Base-by-base conservation (phyloP, 345 rosid genomes). In the Chamaenerion angustifolium region DNA sequence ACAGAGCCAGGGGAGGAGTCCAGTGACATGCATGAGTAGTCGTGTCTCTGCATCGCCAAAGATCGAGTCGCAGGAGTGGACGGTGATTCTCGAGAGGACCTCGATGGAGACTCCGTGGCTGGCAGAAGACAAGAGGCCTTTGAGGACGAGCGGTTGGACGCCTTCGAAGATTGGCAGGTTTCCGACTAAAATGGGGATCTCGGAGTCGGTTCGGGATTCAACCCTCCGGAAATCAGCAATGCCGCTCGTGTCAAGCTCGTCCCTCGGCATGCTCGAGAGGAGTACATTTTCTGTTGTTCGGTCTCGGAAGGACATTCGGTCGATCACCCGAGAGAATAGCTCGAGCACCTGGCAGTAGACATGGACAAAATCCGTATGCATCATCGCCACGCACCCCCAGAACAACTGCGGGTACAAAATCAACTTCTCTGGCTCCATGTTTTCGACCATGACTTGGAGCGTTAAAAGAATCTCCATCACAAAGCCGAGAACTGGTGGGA, bases 321-420 rank as follows among this genome's bases (percentile, higher is more conserved):
- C 82, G 64, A 92, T 92, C 56, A 87, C 92, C 12, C 90, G 90
- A 17, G 82, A 82, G 70, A 87, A 87, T 59, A 92, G 98, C 89
- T 84, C 85, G 31, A 92, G 95, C 42, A 87, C 98, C 71, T 84
- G 98, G 68, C 98, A 84, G 71, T 92, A 92, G 56, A 92, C 93
- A 60, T 92, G 95, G 56, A 92, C 87, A 48, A 87, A 92, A 69
- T 92, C 98, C 40, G 98, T 87, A 70, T 92, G 95, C 98, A 87
- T 92, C 96, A 92, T 84, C 35, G 98, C 98, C 3, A 92, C 94
- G 62, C 98, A 84, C 4, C 95, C 98, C 98, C 96, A 87, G 59
- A 92, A 92, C 46, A 92, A 90, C 64, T 92, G 98, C 16, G 98
- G 98, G 63, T 87, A 92, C 31, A 87, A 84, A 65, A 87, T 92